Conservation (phyloP, 1,139 yeast genomes). For the Yamadazyma blattariae region DNA sequence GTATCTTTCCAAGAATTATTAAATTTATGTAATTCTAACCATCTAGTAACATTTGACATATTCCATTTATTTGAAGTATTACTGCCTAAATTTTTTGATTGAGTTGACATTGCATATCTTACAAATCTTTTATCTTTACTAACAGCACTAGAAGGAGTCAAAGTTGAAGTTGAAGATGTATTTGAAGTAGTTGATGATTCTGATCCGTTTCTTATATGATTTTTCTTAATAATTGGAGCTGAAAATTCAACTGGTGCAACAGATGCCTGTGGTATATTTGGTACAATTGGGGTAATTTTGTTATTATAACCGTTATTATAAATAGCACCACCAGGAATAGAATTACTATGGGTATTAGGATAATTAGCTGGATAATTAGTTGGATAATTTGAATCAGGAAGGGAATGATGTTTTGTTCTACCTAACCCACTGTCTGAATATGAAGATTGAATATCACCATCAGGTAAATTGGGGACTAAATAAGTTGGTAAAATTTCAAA, state of each 20-base stretch:
- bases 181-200: conserved; percentile 35
- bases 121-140: conserved; percentile 41
- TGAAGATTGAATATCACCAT: not conserved
- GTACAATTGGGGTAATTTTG: no score
- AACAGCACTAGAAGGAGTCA: conserved; percentile 30
- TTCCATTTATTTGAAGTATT: conserved; percentile 53
- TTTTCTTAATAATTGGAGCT: conserved; percentile 10
- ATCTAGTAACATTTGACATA: conserved; percentile 56
- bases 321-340: no score
- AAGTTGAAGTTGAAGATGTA: conserved; percentile 27
- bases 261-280: no score
- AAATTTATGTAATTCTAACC: conserved; percentile 69
- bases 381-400: not conserved
- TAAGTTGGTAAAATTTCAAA: conserved; percentile 2
- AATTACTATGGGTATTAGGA: not conserved
- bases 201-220: conserved; percentile 36
- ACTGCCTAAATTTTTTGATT: conserved; percentile 17
- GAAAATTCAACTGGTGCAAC: conserved; percentile 1
- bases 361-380: not conserved
- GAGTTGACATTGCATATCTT: conserved; percentile 45
- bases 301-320: no score
- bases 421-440: conserved; percentile 1
- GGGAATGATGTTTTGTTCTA: conserved; percentile 1
- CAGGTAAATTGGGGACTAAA: not conserved
- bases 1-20: conserved; percentile 70